These are phyloP conservation scores for Botryosphaeria dothidea DNA, from an alignment of 2,329 filamentous ascomycete genomes.

Conservation along the genomic window DNA sequence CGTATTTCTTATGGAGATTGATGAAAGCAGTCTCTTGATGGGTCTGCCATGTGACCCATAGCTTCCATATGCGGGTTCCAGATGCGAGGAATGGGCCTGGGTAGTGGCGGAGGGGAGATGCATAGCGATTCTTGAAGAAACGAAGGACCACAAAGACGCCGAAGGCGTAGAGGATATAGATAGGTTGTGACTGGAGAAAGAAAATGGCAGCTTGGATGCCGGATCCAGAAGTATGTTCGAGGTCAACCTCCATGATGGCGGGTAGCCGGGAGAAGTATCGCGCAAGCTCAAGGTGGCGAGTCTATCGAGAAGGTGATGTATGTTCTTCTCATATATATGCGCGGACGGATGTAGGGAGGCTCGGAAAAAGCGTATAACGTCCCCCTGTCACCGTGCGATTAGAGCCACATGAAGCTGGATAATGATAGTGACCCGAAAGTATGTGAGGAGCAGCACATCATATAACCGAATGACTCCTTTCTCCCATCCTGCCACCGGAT, in stretches of 20 bases:
- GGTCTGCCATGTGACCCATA: slow-evolving; percentile 65
- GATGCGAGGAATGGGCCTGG: slow-evolving; percentile 61
- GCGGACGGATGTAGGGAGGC: background rate
- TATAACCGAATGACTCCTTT: background rate
- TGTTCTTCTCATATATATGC: background rate
- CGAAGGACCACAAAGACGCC: background rate
- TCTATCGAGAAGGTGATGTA: background rate
- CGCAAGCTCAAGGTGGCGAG: background rate
- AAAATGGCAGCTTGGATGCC: background rate
- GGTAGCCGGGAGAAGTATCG: background rate
- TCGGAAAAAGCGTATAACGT: background rate
- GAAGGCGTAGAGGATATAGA: background rate
- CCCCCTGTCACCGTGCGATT: background rate
- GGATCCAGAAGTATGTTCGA: background rate
- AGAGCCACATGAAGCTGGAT: background rate
- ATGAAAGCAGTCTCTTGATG: slow-evolving; percentile 60
- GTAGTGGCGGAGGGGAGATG: slow-evolving; percentile 38
- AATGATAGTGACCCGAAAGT: background rate
- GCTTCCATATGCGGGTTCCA: slow-evolving; percentile 58
- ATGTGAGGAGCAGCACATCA: background rate
- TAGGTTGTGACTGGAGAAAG: slow-evolving; percentile 2
- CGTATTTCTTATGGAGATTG: slow-evolving; percentile 68
- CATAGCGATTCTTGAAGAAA: slow-evolving; percentile 8
- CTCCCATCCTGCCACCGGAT: background rate
- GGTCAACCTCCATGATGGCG: background rate